Evolutionary conservation across 805 yeast species (phyloP).

Genomic region (Isabelozyma rhagii): DNA sequence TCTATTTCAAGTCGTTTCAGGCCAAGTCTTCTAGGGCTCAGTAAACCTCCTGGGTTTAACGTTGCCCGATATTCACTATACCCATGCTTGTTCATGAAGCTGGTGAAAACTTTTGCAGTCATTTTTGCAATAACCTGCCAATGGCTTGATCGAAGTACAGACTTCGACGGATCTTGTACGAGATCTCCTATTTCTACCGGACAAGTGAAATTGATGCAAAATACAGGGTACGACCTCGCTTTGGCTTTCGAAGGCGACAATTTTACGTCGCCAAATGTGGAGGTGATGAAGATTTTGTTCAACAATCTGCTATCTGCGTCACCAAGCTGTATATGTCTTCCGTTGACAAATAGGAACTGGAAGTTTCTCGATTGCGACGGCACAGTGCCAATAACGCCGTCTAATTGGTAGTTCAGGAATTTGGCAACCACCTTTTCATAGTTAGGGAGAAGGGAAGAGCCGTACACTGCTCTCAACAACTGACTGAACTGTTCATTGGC

Average conservation of each 20-base stretch:
- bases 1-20: background rate
- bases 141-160: slow-evolving; percentile 17
- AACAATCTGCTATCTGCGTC: slow-evolving; percentile 11
- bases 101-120: slow-evolving; percentile 22
- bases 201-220: slow-evolving; percentile 28
- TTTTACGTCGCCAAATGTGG: slow-evolving; percentile 14
- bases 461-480: slow-evolving; percentile 22
- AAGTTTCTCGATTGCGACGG: slow-evolving; percentile 24
- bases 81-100: slow-evolving; percentile 8
- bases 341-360: slow-evolving; percentile 48
- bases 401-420: slow-evolving; percentile 20
- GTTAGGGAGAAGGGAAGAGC: slow-evolving; percentile 13
- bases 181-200: slow-evolving; percentile 29
- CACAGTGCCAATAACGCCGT: slow-evolving; percentile 36
- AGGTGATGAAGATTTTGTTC: slow-evolving; percentile 17
- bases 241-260: slow-evolving; percentile 9
- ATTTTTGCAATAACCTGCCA: slow-evolving; percentile 24
- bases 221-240: slow-evolving; percentile 31
- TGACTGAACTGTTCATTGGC: background rate
- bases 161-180: slow-evolving; percentile 39
- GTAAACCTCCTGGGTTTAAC: background rate
- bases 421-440: slow-evolving; percentile 23
- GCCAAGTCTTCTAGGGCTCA: background rate
- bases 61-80: background rate
- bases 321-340: slow-evolving; percentile 20